Percentiles rank a stretch among this genome's conserved stretches.
phyloP scores from a whole-genome alignment of 2,329 filamentous ascomycete genomes.

The Corynespora cassiicola region DNA sequence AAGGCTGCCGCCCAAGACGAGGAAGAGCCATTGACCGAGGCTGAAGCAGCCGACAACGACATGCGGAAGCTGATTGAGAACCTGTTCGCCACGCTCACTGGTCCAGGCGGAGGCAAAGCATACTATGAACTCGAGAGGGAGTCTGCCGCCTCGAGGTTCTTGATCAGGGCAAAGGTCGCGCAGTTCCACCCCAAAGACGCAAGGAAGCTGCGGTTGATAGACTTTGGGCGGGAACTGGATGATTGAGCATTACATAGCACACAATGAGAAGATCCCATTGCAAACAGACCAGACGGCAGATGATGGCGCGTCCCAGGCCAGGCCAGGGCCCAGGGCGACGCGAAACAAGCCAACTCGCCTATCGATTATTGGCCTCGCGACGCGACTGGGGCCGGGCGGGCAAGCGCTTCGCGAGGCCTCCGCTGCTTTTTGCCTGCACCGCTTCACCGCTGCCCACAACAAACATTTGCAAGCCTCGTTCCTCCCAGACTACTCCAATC shows the following conservation, averaged over 20 bases:
- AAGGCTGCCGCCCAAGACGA: slow-evolving; percentile 29
- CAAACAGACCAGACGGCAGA: no score
- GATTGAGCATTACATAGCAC: slow-evolving; percentile 25
- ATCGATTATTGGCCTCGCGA: no score
- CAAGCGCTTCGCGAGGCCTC: no score
- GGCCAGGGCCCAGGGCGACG: slow-evolving; percentile 1
- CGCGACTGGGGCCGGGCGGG: no score
- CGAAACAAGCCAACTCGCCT: no score
- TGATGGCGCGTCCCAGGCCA: no score
- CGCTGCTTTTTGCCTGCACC: no score
- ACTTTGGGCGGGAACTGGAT: slow-evolving; percentile 55
- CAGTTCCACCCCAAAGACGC: slow-evolving; percentile 64
- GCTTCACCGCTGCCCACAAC: no score
- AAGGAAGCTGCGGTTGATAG: slow-evolving; percentile 57
- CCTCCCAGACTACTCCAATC: no score
- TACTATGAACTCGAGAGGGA: slow-evolving; percentile 59
- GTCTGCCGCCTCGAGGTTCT: slow-evolving; percentile 60
- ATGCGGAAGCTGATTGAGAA: slow-evolving; percentile 55
- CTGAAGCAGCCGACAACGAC: slow-evolving; percentile 56
- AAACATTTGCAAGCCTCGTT: no score
- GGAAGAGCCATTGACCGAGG: slow-evolving; percentile 46
- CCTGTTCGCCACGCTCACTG: slow-evolving; percentile 50
- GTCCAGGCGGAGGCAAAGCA: slow-evolving; percentile 44
- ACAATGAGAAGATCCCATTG: no score
- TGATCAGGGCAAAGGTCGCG: slow-evolving; percentile 62